A percentile compares a stretch with the other conserved stretches of the same genome.
Conservation (phyloP, 1,284 basidiomycete genomes). For the Ceraceosorus guamensis region DNA sequence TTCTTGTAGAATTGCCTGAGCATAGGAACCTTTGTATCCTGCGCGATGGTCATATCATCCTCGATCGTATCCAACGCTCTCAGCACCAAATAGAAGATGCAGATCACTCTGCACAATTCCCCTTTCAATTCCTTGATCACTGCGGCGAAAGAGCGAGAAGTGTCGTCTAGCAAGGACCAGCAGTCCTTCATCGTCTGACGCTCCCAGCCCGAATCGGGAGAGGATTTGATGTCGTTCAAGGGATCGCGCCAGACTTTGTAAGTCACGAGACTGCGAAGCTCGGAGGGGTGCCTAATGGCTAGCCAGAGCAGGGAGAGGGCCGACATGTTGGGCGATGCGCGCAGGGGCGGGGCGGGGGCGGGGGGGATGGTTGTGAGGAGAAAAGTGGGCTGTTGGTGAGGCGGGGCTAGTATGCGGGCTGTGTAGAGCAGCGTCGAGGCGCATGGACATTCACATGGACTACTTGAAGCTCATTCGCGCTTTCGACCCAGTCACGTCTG, state of each 20-base stretch:
- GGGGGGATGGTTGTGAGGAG: no score
- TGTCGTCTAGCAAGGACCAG: conserved; percentile 82
- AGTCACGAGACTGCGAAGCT: conserved; percentile 46
- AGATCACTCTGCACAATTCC: conserved; percentile 79
- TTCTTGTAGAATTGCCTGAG: conserved; percentile 76
- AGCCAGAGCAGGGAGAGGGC: conserved; percentile 4
- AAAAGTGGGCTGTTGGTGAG: no score
- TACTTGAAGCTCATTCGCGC: no score
- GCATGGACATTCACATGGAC: no score
- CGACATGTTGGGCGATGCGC: background rate
- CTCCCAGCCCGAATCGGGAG: conserved; percentile 46
- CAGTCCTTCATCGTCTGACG: conserved; percentile 69
- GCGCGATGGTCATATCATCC: conserved; percentile 93
- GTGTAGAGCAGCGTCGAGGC: no score
- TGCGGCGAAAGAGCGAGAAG: conserved; percentile 80
- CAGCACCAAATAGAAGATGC: conserved; percentile 89
- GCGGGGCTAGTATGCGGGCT: no score
- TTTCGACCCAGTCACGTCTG: no score
- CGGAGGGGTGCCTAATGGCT: conserved; percentile 40
- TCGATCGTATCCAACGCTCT: conserved; percentile 92
- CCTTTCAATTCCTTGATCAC: conserved; percentile 97
- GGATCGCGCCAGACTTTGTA: conserved; percentile 52
- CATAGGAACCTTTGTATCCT: conserved; percentile 76
- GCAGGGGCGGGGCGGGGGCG: background rate
- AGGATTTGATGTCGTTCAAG: conserved; percentile 48